Evolutionary conservation across 164 flowering plant genomes (phyloP).

Genomic region (Magnolia kwangsiensis): DNA sequence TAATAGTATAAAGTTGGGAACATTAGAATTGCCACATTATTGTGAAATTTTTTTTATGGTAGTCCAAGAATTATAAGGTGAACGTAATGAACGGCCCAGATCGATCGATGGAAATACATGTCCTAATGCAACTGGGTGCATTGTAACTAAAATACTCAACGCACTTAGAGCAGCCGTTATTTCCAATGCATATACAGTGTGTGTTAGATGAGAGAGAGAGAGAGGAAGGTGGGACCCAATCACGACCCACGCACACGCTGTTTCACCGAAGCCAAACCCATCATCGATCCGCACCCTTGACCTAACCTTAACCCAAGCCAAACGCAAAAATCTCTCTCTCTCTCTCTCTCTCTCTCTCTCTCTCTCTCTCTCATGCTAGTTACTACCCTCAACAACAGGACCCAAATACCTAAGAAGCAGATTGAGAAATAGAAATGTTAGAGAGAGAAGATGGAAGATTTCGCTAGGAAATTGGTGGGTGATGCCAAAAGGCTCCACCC

Average conservation of each 20-base stretch:
- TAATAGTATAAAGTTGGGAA: no score
- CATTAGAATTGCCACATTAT: no score
- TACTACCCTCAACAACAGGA: not conserved
- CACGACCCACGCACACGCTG: slow-evolving; percentile 83
- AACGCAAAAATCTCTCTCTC: slow-evolving; percentile 8
- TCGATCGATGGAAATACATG: not conserved
- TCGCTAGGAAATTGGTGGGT: slow-evolving; percentile 41
- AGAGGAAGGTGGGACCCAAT: slow-evolving; percentile 39
- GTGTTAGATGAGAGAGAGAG: slow-evolving; percentile 5
- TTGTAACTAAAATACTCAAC: not conserved
- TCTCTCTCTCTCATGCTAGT: slow-evolving; percentile 14
- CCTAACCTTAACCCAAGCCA: slow-evolving; percentile 53
- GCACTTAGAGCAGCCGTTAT: not conserved
- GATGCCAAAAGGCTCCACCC: slow-evolving; percentile 20
- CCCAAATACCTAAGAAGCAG: slow-evolving; percentile 1
- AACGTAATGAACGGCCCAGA: not conserved
- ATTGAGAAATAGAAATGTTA: not conserved
- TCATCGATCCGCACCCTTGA: slow-evolving; percentile 41
- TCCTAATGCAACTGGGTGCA: not conserved
- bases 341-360: slow-evolving; percentile 2
- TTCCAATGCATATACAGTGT: not conserved
- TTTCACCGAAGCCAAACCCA: slow-evolving; percentile 47
- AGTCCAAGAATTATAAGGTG: no score
- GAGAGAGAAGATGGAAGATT: slow-evolving; percentile 21
- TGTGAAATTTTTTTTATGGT: no score